phyloP scores from a whole-genome alignment of 345 rosid species.

The Hibiscus trionum region DNA sequence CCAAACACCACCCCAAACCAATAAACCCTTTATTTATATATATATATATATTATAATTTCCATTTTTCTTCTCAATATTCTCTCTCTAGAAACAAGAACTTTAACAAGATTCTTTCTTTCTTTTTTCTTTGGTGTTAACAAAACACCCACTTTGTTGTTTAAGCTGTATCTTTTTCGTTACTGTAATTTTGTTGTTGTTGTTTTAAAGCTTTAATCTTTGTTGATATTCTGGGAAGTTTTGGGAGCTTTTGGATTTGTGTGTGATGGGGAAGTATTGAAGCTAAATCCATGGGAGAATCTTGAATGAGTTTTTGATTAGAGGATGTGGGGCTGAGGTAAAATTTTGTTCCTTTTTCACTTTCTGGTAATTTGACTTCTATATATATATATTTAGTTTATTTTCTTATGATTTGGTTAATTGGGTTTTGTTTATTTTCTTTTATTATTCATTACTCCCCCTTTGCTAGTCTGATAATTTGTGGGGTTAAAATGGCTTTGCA shows the following conservation, averaged over 20 bases:
- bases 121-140: constrained; percentile 38
- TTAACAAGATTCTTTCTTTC: constrained; percentile 19
- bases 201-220: constrained; percentile 8
- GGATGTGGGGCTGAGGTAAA: constrained; percentile 85
- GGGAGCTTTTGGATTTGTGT: constrained; percentile 22
- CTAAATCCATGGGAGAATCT: constrained; percentile 42
- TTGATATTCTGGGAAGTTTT: constrained; percentile 18
- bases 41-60: constrained; percentile 10
- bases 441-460: neutral
- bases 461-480: constrained; percentile 9
- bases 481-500: constrained; percentile 10
- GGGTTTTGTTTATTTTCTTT: constrained; percentile 14
- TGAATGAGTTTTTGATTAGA: constrained; percentile 38
- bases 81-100: constrained; percentile 23
- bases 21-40: neutral
- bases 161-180: constrained; percentile 13
- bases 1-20: constrained; percentile 7
- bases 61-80: constrained; percentile 23
- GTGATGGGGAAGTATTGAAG: constrained; percentile 31
- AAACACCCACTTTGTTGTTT: constrained; percentile 37
- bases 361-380: constrained; percentile 20
- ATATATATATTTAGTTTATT: neutral
- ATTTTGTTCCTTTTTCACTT: constrained; percentile 15
- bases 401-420: constrained; percentile 21
- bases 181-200: constrained; percentile 13